Percentiles rank a stretch among this genome's conserved stretches.
Conservation (phyloP, 1,284 basidiomycete genomes). For the Paramarasmius palmivorus region DNA sequence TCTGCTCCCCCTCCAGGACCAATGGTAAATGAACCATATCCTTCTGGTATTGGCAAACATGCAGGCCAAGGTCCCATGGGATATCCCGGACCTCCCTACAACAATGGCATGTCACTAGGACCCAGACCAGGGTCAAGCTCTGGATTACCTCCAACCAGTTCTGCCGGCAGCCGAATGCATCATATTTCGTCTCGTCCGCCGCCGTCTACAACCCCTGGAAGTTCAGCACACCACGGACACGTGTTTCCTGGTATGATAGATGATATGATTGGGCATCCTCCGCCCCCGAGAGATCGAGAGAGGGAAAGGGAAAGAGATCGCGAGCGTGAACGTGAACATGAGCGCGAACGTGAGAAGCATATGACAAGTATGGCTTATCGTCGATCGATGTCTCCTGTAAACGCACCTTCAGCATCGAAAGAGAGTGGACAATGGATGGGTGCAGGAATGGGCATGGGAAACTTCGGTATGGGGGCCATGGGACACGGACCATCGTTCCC, state of each 20-base stretch:
- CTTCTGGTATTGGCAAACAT: not conserved
- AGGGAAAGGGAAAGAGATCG: slow-evolving; percentile 3
- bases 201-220: not conserved
- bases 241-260: slow-evolving; percentile 3
- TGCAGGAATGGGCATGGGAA: slow-evolving; percentile 25
- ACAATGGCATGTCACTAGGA: not conserved
- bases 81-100: not conserved
- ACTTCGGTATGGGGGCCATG: slow-evolving; percentile 16
- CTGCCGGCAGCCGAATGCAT: not conserved
- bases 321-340: not conserved
- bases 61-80: not conserved
- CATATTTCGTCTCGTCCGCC: not conserved
- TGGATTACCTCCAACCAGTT: not conserved
- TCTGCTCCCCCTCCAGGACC: not conserved
- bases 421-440: slow-evolving; percentile 28
- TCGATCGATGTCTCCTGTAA: slow-evolving; percentile 10
- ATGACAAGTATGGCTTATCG: not conserved
- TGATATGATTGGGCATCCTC: not conserved
- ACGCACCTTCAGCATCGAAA: slow-evolving; percentile 7
- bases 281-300: not conserved
- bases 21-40: slow-evolving; percentile 6
- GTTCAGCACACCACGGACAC: not conserved
- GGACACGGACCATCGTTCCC: slow-evolving; percentile 4
- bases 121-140: not conserved
- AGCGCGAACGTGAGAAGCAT: not conserved